Conservation (phyloP, 2,329 filamentous ascomycete genomes). For the Clonostachys byssicola region DNA sequence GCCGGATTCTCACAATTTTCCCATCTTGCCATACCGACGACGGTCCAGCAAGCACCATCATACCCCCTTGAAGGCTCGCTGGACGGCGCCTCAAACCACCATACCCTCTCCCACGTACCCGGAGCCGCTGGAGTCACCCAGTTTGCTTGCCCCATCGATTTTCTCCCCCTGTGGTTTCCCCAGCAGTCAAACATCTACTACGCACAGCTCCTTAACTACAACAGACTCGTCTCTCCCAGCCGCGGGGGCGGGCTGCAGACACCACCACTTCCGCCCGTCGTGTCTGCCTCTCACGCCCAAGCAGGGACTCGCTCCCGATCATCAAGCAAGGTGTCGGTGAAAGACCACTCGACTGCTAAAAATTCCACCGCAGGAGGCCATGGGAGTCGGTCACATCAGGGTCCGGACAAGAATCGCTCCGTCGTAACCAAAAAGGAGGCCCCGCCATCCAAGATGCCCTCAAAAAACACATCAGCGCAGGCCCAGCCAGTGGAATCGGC, state of each 20-base stretch:
- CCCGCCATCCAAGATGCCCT: slow-evolving; percentile 41
- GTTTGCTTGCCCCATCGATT: slow-evolving; percentile 41
- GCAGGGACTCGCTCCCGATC: slow-evolving; percentile 53
- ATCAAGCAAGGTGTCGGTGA: slow-evolving; percentile 55
- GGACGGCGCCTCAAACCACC: slow-evolving; percentile 14
- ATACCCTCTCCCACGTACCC: slow-evolving; percentile 1
- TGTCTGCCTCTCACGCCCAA: slow-evolving; percentile 53
- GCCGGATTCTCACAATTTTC: too few species aligned
- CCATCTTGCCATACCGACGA: neutral
- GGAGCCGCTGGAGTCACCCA: slow-evolving; percentile 18
- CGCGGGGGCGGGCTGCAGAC: slow-evolving; percentile 53
- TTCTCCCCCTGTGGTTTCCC: slow-evolving; percentile 50
- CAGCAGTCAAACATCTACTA: slow-evolving; percentile 57
- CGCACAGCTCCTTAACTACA: slow-evolving; percentile 61
- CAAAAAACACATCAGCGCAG: slow-evolving; percentile 25
- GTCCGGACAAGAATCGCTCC: slow-evolving; percentile 56
- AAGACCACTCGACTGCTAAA: slow-evolving; percentile 41
- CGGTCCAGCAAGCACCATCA: neutral
- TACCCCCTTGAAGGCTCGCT: slow-evolving; percentile 18
- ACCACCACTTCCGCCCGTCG: slow-evolving; percentile 47
- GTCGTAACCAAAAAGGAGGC: slow-evolving; percentile 56
- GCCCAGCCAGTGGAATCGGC: slow-evolving; percentile 21
- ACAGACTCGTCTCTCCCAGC: slow-evolving; percentile 57
- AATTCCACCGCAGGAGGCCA: slow-evolving; percentile 49
- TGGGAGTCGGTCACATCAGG: slow-evolving; percentile 60